Percentiles rank a stretch among this genome's conserved stretches.
phyloP scores from a whole-genome alignment of 2,329 filamentous ascomycete genomes.

The Colletotrichum lini region DNA sequence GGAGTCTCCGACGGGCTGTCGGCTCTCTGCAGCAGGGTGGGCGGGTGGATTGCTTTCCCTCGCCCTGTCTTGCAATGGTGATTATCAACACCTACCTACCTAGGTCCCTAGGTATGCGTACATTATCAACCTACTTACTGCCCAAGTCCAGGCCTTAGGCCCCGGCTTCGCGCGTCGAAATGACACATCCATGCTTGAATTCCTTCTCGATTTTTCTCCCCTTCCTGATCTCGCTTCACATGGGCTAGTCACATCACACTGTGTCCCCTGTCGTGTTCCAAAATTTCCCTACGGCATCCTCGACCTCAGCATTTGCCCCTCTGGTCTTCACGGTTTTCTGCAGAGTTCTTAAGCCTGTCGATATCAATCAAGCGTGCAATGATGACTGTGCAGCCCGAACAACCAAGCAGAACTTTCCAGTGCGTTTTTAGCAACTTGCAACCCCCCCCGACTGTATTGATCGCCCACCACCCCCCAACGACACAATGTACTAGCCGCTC shows the following conservation, averaged over 20 bases:
- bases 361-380: constrained; percentile 11
- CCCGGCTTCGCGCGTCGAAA: constrained; percentile 21
- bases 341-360: constrained; percentile 22
- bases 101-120: no score
- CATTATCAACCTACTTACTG: neutral
- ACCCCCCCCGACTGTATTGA: neutral
- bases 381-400: neutral
- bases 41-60: neutral
- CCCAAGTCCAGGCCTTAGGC: constrained; percentile 1
- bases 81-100: no score
- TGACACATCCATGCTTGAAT: constrained; percentile 24
- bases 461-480: no score
- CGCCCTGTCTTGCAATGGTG: neutral
- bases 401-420: neutral
- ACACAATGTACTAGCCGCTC: neutral
- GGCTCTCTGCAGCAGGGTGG: constrained; percentile 10
- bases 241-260: constrained; percentile 11
- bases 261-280: constrained; percentile 3
- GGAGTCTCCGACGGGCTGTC: neutral
- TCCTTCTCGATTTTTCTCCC: constrained; percentile 36
- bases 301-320: neutral
- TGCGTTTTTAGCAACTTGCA: no score
- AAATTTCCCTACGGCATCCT: neutral
- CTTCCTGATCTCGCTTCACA: constrained; percentile 21
- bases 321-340: neutral